Percentiles rank a stretch among this genome's conserved stretches.
Conservation (phyloP, 192 early-diverging fungal species). For the Coemansia sp. region DNA sequence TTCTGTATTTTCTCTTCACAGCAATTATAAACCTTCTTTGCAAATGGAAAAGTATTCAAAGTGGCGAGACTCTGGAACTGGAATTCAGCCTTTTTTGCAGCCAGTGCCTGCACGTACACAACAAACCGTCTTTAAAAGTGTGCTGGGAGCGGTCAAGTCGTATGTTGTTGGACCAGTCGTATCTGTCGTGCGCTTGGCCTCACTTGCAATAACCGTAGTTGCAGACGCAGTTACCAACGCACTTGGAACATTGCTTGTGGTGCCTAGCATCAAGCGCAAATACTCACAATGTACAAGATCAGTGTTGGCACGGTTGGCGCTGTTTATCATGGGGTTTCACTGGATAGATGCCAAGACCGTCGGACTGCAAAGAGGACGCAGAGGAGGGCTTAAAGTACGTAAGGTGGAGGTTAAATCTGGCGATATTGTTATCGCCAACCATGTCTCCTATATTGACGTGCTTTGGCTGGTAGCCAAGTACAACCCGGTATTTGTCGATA, state of each 20-base stretch:
- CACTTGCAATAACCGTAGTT: slow-evolving; percentile 49
- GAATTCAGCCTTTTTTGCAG: slow-evolving; percentile 86
- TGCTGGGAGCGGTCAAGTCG: slow-evolving; percentile 13
- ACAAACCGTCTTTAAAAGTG: slow-evolving; percentile 10
- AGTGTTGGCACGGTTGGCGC: slow-evolving; percentile 55
- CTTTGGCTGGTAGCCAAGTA: slow-evolving; percentile 69
- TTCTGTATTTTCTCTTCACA: too few species aligned
- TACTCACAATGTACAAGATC: slow-evolving; percentile 26
- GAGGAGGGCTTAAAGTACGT: slow-evolving; percentile 7
- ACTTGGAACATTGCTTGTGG: slow-evolving; percentile 21
- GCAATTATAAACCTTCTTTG: too few species aligned
- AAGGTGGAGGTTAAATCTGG: slow-evolving; percentile 45
- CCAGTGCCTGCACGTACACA: slow-evolving; percentile 54
- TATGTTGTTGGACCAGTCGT: slow-evolving; percentile 43
- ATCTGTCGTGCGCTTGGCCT: slow-evolving; percentile 40
- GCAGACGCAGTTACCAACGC: slow-evolving; percentile 40
- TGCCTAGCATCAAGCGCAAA: slow-evolving; percentile 17
- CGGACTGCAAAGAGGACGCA: slow-evolving; percentile 64
- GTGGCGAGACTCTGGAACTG: slow-evolving; percentile 83
- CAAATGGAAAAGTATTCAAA: slow-evolving; percentile 86
- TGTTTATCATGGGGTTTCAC: slow-evolving; percentile 74
- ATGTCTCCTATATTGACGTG: slow-evolving; percentile 79
- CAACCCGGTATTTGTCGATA: slow-evolving; percentile 52
- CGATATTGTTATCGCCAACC: slow-evolving; percentile 79
- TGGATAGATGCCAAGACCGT: slow-evolving; percentile 63